A percentile compares a stretch with the other conserved stretches of the same genome.
phyloP scores from a whole-genome alignment of 371 early-diverging fungal species.

The Circinella minor region DNA sequence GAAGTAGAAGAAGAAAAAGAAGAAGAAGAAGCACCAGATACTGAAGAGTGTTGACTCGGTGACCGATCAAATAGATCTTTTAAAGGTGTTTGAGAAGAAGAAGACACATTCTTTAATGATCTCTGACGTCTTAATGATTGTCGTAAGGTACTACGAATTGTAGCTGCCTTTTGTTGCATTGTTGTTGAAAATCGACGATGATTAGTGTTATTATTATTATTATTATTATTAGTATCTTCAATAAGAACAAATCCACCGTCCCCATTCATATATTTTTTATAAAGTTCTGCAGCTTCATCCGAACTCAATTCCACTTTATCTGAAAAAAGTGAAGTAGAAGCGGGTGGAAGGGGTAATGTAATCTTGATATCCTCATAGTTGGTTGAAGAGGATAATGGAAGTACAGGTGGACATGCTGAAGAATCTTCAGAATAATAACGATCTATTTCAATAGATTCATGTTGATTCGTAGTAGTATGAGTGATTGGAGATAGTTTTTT shows the following conservation, averaged over 20 bases:
- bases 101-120: conserved; percentile 17
- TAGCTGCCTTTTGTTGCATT: conserved; percentile 32
- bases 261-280: conserved; percentile 31
- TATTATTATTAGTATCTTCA: conserved; percentile 5
- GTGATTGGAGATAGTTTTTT: background rate
- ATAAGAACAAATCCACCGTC: conserved; percentile 21
- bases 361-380: conserved; percentile 18
- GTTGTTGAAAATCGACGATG: background rate
- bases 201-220: conserved; percentile 11
- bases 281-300: conserved; percentile 34
- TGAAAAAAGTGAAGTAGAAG: conserved; percentile 37
- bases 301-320: conserved; percentile 51
- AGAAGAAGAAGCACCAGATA: background rate
- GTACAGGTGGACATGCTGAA: background rate
- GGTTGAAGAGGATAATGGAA: background rate
- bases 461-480: background rate
- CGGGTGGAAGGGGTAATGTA: conserved; percentile 33
- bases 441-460: background rate
- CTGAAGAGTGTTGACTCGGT: conserved; percentile 5
- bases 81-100: conserved; percentile 4
- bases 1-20: background rate
- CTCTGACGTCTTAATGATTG: conserved; percentile 41
- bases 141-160: conserved; percentile 30
- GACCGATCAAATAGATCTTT: conserved; percentile 19
- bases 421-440: background rate